Conservation (phyloP, 73 alveolate species). For the Tetrahymena malaccensis region DNA sequence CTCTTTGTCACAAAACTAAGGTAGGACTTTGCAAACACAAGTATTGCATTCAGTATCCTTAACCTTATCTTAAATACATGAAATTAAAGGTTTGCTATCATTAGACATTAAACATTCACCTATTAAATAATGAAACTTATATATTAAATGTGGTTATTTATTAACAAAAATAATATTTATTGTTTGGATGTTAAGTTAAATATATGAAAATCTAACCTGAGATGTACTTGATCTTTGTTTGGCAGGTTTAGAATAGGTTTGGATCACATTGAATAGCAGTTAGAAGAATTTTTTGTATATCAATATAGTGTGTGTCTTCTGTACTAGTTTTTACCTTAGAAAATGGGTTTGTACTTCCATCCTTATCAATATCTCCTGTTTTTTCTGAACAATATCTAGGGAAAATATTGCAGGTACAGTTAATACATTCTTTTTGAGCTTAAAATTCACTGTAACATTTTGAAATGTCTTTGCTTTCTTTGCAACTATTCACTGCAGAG, state of each 20-base stretch:
- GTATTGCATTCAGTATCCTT: neutral
- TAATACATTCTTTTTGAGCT: neutral
- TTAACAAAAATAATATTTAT: too few relatives aligned
- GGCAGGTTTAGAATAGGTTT: neutral
- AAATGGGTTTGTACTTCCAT: neutral
- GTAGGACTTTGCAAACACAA: neutral
- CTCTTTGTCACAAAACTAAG: neutral
- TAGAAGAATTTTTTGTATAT: neutral
- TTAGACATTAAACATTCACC: neutral
- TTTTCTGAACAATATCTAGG: neutral
- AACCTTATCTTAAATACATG: neutral
- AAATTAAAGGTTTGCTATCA: neutral
- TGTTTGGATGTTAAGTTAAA: too few relatives aligned
- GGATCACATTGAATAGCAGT: neutral
- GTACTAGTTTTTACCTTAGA: neutral
- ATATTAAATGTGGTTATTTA: neutral
- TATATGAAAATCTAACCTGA: neutral
- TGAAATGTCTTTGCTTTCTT: neutral
- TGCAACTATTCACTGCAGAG: neutral
- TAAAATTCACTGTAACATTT: neutral
- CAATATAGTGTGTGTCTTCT: neutral
- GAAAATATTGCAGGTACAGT: neutral
- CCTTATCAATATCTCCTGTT: neutral
- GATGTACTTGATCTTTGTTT: neutral
- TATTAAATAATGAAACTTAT: neutral